Base-by-base conservation (phyloP, 768 basidiomycete genomes). In the Boletus rubroflammeus region DNA sequence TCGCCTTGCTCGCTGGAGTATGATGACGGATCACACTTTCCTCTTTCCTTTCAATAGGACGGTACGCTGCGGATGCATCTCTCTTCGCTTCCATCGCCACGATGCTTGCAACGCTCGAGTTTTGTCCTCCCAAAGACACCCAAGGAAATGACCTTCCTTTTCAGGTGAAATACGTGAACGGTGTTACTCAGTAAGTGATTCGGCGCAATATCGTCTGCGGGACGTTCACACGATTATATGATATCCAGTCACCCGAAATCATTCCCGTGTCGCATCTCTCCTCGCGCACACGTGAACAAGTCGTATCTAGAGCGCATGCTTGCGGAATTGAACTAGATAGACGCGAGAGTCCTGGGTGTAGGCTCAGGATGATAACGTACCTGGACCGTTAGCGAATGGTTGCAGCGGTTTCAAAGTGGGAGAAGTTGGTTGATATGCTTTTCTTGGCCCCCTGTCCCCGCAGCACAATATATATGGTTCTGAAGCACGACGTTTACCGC, bases 21-120 rank as follows among this genome's bases (percentile, higher is more conserved):
- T 15, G 39, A 23, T 23, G 13, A 14, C 8, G 1, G 7, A 15
- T 41, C 40, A 41, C 7, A 41, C 21, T 25, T 41, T 21, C 15
- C 14, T 17, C 15, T 25, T 25, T 4, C 0, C 6, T 50, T 35
- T 28, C 4, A 43, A 19, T 1, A 63, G 54, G 39, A n/a, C 47
- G 50, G 7, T 11, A 51, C 31, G 23, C 46, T 0, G 57, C 50
- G 0, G 57, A 54, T 36, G 52, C 52, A 13, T 40, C 57, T 0
- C 32, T 59, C 25, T 62, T 47, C 25, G n/a, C 21, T 43, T 21
- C 49, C 7, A 54, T 62, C 9, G 19, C 32, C 29, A 56, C 47
- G 14, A 63, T 63, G 55, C 61, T 60, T 11, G 51, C 61, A 5
- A 60, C 47, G 2, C 21, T 63, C 28, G 53, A 52, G 1, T 58